Evolutionary conservation across 176 grass and related monocot genomes (phyloP), one percentile per base, ranked within the genome.

Genomic region (Oryza meridionalis): DNA sequence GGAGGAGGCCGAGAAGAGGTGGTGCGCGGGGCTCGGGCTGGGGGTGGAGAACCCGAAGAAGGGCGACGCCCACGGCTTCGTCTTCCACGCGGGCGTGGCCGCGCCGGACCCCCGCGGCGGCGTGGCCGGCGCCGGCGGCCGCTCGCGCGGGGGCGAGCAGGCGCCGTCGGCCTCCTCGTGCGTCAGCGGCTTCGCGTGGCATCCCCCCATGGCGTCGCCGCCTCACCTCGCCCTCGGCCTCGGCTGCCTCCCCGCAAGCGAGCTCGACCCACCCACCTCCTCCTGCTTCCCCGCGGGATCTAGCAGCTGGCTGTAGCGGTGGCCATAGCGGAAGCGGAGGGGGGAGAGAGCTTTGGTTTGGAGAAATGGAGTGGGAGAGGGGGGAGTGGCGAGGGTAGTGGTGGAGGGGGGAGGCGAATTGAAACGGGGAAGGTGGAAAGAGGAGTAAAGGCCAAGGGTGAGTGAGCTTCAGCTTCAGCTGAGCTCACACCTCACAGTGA

Each of bases 1-100:
- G 7, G 88, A 90, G 9, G 88, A 25, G 17, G 79, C 83, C 15
- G 79, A 67, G 86, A 94, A 90, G 80, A 87, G 80, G 80, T 83
- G 92, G 86, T 75, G 92, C 72, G 86, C 89, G 19, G 86, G 89
- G 84, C 89, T 90, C 13, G 89, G 89, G 89, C 89, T 82, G 17
- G 83, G 78, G 1, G 82, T 76, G 50, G 80, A 67, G 26, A 86
- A 69, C 6, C 50, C n/a, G 46, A 87, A 79, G 59, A 85, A 88
- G 59, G 90, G 88, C 26, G 85, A 66, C 9, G 67, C 70, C 88
- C 84, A 91, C 17, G 79, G 49, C 73, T 86, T 85, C 9, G 42
- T 43, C 84, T 86, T 88, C 47, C 58, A 2, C 0, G 27, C 64
- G 8, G 73, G 59, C 0, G 70, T 42, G 70, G 63, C 71, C 0